Base-by-base conservation (phyloP, 768 basidiomycete genomes). In the Pisolithus orientalis region DNA sequence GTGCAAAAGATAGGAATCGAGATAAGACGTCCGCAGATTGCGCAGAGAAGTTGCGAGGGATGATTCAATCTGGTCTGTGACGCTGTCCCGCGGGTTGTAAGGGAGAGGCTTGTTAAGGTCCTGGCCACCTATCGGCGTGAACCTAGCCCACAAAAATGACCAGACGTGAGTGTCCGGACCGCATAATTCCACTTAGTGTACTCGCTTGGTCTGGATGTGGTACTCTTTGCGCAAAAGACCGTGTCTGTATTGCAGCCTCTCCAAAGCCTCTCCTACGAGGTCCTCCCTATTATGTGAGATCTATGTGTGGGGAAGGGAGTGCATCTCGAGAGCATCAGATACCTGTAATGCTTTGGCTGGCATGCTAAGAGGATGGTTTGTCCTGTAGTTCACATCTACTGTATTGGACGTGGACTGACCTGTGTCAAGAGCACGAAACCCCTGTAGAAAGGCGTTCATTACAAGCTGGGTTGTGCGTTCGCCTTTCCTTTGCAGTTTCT, bases 351-450 rank as follows among this genome's bases (percentile, higher is more conserved):
- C 62, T 87, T 87, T 9, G 79, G 82, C 59, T 87, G 85, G 55
- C 83, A 80, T 25, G 85, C 84, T 82, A 53, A 37, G 28, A 24
- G 24, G 29, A 31, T 24, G 25, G 14, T 28, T 24, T 28, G 16
- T 7, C 16, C 16, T 16, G 44, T 4, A 16, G 21, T 17, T 13
- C 9, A 9, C 10, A 8, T 45, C 9, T 17, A 13, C 9, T 17
- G 7, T 28, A 16, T 11, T 47, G 39, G 49, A 49, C 14, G 47
- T 42, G 34, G 63, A 67, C 73, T 55, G 66, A 77, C 88, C 89
- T n/a, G 88, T 91, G 60, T 94, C 91, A 28, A 93, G 82, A 4
- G 85, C 89, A 44, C 83, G 72, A 64, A 92, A 93, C 5, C 91
- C 90, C 56, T 80, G 77, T 38, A 85, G 67, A 51, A 92, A 80